phyloP scores from a whole-genome alignment of 345 rosid genomes.

The Dovyalis caffra region DNA sequence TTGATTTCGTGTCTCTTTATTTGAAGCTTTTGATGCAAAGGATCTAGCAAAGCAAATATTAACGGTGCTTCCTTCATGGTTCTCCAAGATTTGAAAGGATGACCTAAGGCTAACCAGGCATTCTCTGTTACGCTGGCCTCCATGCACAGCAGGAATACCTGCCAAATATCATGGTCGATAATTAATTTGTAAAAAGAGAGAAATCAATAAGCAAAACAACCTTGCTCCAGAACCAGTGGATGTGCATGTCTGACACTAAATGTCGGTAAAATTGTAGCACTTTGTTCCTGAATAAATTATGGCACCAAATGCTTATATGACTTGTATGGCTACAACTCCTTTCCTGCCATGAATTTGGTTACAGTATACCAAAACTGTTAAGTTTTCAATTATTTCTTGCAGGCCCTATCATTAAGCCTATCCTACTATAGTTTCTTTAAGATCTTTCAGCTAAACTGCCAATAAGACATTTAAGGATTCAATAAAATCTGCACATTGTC shows the following conservation, averaged over 20 bases:
- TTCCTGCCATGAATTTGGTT: neutral
- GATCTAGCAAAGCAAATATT: conserved; percentile 47
- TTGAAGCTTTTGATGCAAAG: conserved; percentile 68
- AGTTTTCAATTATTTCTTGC: neutral
- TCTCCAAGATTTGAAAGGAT: conserved; percentile 27
- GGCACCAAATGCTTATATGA: neutral
- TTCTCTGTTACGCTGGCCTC: conserved; percentile 25
- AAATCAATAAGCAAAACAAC: neutral
- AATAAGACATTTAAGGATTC: neutral
- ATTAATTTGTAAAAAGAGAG: conserved; percentile 13
- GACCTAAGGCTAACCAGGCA: conserved; percentile 18
- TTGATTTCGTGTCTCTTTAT: conserved; percentile 34
- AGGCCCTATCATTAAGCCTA: neutral
- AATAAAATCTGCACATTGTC: neutral
- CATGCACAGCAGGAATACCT: conserved; percentile 35
- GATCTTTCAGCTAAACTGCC: neutral
- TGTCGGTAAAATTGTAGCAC: neutral
- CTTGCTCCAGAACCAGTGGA: neutral
- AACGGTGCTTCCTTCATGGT: conserved; percentile 16
- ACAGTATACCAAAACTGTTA: neutral
- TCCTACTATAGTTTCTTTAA: neutral
- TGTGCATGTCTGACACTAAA: neutral
- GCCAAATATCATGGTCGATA: conserved; percentile 27
- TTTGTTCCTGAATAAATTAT: neutral
- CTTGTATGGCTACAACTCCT: neutral